A percentile compares a stretch with the other conserved stretches of the same genome.
Evolutionary conservation across 2,329 filamentous ascomycete species (phyloP).

Genomic region (Rutstroemia sp.): DNA sequence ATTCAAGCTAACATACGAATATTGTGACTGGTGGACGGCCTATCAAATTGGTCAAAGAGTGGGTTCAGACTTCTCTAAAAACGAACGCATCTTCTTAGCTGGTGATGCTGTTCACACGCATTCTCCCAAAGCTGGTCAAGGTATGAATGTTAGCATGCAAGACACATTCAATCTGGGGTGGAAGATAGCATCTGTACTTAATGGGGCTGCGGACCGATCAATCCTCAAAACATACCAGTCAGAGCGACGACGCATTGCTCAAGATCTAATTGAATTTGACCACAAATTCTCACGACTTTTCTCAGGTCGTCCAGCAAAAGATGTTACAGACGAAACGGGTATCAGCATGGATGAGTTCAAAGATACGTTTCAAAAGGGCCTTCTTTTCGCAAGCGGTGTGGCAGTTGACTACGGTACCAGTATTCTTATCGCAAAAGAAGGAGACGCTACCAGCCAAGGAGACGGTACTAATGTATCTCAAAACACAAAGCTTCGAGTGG

Average conservation of each 20-base stretch:
- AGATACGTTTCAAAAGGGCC: conserved; percentile 50
- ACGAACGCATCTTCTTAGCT: conserved; percentile 45
- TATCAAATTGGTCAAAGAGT: conserved; percentile 53
- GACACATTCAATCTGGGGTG: conserved; percentile 58
- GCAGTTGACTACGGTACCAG: conserved; percentile 52
- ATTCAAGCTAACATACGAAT: conserved; percentile 56
- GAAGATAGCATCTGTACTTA: conserved; percentile 39
- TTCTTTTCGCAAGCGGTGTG: conserved; percentile 50
- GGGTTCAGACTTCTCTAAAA: conserved; percentile 39
- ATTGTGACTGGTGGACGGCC: conserved; percentile 57
- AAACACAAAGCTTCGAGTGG: conserved; percentile 42
- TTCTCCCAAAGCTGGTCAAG: conserved; percentile 56
- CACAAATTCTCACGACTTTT: conserved; percentile 49
- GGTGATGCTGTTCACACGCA: conserved; percentile 45
- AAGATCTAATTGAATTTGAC: conserved; percentile 60
- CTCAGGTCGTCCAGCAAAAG: conserved; percentile 44
- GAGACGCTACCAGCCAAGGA: conserved; percentile 36
- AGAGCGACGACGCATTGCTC: conserved; percentile 54
- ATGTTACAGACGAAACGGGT: conserved; percentile 37
- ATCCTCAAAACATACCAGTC: conserved; percentile 53
- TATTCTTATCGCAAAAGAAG: conserved; percentile 47
- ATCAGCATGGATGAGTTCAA: conserved; percentile 58
- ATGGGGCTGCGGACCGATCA: conserved; percentile 37
- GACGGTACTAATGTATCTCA: conserved; percentile 42
- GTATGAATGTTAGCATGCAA: conserved; percentile 51